phyloP scores from a whole-genome alignment of 78 protist species.

The Polysphondylium violaceum region DNA sequence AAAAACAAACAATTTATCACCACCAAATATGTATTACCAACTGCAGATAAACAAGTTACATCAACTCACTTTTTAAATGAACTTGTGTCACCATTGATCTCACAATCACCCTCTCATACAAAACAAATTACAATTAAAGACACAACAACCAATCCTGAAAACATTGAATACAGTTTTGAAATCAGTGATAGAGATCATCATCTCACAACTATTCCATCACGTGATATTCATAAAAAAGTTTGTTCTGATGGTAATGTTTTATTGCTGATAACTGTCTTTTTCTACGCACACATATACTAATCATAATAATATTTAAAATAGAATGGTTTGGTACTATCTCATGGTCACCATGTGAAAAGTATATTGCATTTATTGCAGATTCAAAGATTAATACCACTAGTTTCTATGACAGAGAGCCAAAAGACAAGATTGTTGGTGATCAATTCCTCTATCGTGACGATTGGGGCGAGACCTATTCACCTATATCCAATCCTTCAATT shows the following conservation, averaged over 20 bases:
- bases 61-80: constrained; percentile 31
- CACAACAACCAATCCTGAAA: constrained; percentile 20
- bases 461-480: constrained; percentile 72
- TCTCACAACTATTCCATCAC: constrained; percentile 13
- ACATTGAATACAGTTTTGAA: constrained; percentile 26
- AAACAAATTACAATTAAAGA: constrained; percentile 52
- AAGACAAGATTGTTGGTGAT: constrained; percentile 62
- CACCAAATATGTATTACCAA: constrained; percentile 22
- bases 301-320: not conserved
- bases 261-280: not conserved
- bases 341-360: constrained; percentile 79
- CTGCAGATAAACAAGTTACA: not conserved
- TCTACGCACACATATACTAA: not conserved
- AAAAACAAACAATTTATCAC: constrained; percentile 3
- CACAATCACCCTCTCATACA: constrained; percentile 35
- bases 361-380: constrained; percentile 69
- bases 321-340: constrained; percentile 76
- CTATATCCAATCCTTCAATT: constrained; percentile 40
- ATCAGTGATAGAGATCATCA: constrained; percentile 15
- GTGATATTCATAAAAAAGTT: constrained; percentile 56
- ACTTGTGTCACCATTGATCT: constrained; percentile 18
- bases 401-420: constrained; percentile 57
- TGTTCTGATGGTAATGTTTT: constrained; percentile 49
- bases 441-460: constrained; percentile 34
- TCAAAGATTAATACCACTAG: constrained; percentile 21